A percentile compares a stretch with the other conserved stretches of the same genome.
phyloP scores from a whole-genome alignment of 306 rosid species.

The Begonia loranthoides region DNA sequence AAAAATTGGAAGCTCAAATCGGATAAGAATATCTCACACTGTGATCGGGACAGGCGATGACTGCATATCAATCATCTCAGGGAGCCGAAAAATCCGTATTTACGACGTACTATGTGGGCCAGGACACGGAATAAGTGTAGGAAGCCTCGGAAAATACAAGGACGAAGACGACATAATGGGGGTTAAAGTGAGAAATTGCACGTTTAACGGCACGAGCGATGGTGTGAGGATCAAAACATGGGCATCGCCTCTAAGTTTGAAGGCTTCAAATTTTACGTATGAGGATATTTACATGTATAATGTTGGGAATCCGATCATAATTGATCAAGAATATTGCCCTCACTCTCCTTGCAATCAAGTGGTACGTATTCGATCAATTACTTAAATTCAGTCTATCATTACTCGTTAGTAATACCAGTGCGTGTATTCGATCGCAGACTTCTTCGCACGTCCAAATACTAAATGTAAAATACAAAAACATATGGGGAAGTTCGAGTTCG shows the following conservation, averaged over 20 bases:
- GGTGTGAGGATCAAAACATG: slow-evolving; percentile 64
- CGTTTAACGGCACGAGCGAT: slow-evolving; percentile 18
- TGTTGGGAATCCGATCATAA: slow-evolving; percentile 31
- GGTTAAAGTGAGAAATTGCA: slow-evolving; percentile 30
- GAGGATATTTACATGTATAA: slow-evolving; percentile 35
- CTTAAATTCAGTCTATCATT: too few relatives aligned
- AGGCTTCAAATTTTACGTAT: slow-evolving; percentile 22
- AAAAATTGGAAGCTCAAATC: slow-evolving; percentile 25
- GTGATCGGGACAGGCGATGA: slow-evolving; percentile 44
- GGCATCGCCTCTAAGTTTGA: slow-evolving; percentile 17
- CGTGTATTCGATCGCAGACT: slow-evolving; percentile 9
- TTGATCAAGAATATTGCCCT: slow-evolving; percentile 53
- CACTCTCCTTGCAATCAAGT: slow-evolving; percentile 8
- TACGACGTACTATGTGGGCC: slow-evolving; percentile 37
- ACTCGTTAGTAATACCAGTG: too few relatives aligned
- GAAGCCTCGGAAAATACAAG: slow-evolving; percentile 34
- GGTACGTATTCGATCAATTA: slow-evolving; percentile 14
- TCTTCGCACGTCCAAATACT: slow-evolving; percentile 40
- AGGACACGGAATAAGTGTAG: slow-evolving; percentile 63
- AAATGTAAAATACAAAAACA: slow-evolving; percentile 28
- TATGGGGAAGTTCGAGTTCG: slow-evolving; percentile 31
- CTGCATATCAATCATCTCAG: slow-evolving; percentile 36
- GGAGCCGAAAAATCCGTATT: slow-evolving; percentile 19
- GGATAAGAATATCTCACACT: slow-evolving; percentile 14
- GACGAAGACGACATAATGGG: slow-evolving; percentile 26